Evolutionary conservation across 768 basidiomycete species (phyloP).

Genomic region (Mycena polygramma): DNA sequence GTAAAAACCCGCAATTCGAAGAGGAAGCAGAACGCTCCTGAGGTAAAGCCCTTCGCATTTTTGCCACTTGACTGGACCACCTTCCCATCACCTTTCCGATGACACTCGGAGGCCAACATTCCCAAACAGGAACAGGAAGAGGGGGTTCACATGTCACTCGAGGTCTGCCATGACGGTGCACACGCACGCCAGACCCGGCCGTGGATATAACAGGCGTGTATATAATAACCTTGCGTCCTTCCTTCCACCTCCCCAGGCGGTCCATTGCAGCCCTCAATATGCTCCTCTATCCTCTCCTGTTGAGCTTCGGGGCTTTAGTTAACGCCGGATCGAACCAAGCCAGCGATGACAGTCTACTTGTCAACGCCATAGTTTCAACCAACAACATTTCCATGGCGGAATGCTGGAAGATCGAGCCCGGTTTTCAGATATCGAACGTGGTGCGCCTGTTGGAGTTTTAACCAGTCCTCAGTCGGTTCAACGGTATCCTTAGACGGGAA

Average conservation of each 20-base stretch:
- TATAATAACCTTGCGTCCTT: constrained; percentile 24
- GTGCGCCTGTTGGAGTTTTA: constrained; percentile 28
- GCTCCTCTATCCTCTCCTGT: constrained; percentile 30
- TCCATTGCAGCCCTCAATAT: constrained; percentile 28
- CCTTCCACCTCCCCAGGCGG: constrained; percentile 21
- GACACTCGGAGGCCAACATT: too few relatives aligned
- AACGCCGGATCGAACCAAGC: constrained; percentile 26
- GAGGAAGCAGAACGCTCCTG: too few relatives aligned
- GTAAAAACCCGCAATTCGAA: background rate
- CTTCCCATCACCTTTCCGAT: too few relatives aligned
- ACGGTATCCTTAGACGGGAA: constrained; percentile 32
- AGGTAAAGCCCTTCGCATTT: too few relatives aligned
- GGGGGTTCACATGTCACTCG: background rate
- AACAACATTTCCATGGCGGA: constrained; percentile 39
- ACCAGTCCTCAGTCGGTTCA: constrained; percentile 15
- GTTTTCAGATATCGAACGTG: constrained; percentile 38
- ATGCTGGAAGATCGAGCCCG: constrained; percentile 40
- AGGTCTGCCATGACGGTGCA: constrained; percentile 16
- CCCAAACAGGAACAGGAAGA: too few relatives aligned
- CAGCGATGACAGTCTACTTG: constrained; percentile 31
- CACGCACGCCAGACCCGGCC: constrained; percentile 24
- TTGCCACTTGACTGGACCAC: too few relatives aligned
- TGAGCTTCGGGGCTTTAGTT: constrained; percentile 28
- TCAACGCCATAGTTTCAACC: constrained; percentile 37
- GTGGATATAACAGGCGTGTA: constrained; percentile 6